Evolutionary conservation across 306 rosid genomes (phyloP).

Genomic region (Glycyrrhiza uralensis): DNA sequence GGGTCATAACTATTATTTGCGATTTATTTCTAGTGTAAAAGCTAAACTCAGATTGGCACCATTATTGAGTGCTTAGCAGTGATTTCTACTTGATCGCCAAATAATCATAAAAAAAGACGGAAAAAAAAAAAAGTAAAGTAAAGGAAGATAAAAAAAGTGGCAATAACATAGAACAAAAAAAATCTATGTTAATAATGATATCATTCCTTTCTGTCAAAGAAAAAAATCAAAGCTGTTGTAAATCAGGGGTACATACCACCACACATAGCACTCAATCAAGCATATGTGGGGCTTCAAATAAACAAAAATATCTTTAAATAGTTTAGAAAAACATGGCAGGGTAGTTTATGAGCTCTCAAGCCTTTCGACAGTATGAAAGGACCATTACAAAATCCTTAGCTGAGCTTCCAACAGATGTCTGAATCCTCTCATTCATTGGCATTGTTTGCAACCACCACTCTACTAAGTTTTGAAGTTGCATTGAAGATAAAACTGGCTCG

Average conservation of each 20-base stretch:
- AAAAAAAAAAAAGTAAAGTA: too few species aligned
- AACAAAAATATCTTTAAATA: neutral
- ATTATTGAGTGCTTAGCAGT: neutral
- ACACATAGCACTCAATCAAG: neutral
- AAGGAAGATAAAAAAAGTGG: too few species aligned
- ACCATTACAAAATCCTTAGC: slow-evolving; percentile 67
- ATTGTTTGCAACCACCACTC: slow-evolving; percentile 49
- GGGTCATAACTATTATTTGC: too few species aligned
- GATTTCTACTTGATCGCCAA: neutral
- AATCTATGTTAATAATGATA: neutral
- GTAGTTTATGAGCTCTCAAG: neutral
- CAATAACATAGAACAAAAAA: neutral
- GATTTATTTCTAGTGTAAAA: neutral
- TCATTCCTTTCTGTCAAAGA: neutral
- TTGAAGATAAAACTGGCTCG: slow-evolving; percentile 39
- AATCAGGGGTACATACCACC: neutral
- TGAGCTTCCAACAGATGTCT: slow-evolving; percentile 43
- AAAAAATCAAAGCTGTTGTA: neutral
- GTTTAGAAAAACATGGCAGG: neutral
- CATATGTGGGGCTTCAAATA: neutral
- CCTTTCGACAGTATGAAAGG: slow-evolving; percentile 47
- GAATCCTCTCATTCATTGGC: slow-evolving; percentile 28
- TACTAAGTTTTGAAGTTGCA: slow-evolving; percentile 38
- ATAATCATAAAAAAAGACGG: neutral
- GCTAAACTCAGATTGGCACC: neutral